Evolutionary conservation across 2,329 filamentous ascomycete genomes (phyloP).

Genomic region (Fusarium chuoi): DNA sequence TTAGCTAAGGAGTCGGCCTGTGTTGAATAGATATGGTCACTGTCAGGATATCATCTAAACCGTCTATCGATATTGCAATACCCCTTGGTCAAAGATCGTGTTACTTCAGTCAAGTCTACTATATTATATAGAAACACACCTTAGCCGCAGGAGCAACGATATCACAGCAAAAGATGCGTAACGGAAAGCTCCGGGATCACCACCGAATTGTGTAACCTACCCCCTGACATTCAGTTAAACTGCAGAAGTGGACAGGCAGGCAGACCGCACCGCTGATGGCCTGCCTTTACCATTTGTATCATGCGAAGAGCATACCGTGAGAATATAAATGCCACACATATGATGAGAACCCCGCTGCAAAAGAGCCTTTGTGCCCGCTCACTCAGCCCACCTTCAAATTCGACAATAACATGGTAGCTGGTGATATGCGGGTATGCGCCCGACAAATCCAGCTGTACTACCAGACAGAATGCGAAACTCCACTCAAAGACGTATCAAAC

Average conservation of each 20-base stretch:
- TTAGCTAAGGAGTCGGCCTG: neutral
- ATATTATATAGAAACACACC: fast-evolving
- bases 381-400: neutral
- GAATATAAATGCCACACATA: neutral
- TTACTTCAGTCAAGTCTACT: neutral
- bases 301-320: no score
- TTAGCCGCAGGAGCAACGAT: neutral
- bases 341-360: neutral
- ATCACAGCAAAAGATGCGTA: fast-evolving
- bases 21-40: neutral
- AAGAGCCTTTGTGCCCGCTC: neutral
- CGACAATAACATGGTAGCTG: neutral
- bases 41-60: neutral
- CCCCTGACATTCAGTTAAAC: neutral
- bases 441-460: neutral
- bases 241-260: neutral
- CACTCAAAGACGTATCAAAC: neutral
- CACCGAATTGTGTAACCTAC: neutral
- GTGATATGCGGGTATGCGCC: neutral
- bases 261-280: neutral
- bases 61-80: neutral
- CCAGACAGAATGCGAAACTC: neutral
- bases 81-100: neutral
- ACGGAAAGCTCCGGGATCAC: neutral
- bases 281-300: no score